These are phyloP conservation scores for Blastobotrys apis DNA, from an alignment of 1,139 yeast species.

Conservation along the genomic window DNA sequence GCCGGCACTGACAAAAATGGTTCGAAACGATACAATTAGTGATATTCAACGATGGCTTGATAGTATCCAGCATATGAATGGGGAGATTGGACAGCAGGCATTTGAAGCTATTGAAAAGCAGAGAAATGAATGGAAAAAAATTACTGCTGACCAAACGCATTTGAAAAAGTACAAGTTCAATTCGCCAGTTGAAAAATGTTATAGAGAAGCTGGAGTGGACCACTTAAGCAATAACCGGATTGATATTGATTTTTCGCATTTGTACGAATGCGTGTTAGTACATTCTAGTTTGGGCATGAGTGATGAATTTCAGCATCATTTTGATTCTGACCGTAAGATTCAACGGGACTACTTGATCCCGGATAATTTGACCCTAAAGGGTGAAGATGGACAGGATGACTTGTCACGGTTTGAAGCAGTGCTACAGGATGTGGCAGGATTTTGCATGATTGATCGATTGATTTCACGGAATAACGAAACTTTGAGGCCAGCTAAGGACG, in stretches of 20 bases:
- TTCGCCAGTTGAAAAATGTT: conserved; percentile 76
- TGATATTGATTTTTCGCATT: conserved; percentile 56
- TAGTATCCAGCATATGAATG: conserved; percentile 57
- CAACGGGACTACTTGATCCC: conserved; percentile 76
- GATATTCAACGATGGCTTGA: conserved; percentile 69
- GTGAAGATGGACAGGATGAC: conserved; percentile 18
- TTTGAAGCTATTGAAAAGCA: conserved; percentile 53
- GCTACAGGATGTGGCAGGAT: conserved; percentile 65
- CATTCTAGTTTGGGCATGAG: conserved; percentile 68
- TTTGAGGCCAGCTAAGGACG: conserved; percentile 39
- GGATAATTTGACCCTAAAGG: conserved; percentile 23
- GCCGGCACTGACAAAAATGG: conserved; percentile 70
- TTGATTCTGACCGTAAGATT: conserved; percentile 67
- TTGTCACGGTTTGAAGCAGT: conserved; percentile 24
- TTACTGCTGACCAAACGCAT: conserved; percentile 40
- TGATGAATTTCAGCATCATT: conserved; percentile 55
- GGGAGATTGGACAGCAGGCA: conserved; percentile 55
- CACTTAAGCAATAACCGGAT: conserved; percentile 10
- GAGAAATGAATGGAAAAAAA: conserved; percentile 54
- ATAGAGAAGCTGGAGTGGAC: conserved; percentile 54
- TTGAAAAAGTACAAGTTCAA: conserved; percentile 65
- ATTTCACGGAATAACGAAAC: conserved; percentile 52
- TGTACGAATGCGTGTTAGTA: conserved; percentile 80
- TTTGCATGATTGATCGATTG: conserved; percentile 69
- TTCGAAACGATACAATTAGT: conserved; percentile 73